phyloP scores from a whole-genome alignment of 1,284 basidiomycete species.

The Marasmius tenuissimus region DNA sequence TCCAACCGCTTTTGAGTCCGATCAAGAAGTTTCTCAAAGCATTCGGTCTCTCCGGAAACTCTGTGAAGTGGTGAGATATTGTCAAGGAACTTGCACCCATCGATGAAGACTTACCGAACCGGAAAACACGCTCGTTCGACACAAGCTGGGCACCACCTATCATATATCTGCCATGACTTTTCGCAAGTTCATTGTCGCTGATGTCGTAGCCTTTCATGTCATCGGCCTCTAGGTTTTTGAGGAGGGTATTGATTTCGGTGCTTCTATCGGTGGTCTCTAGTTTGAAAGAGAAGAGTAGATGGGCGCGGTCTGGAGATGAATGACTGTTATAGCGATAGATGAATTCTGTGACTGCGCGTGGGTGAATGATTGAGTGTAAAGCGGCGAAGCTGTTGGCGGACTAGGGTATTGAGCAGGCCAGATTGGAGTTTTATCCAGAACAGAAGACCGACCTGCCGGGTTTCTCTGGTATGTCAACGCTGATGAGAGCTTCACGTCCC shows the following conservation, averaged over 20 bases:
- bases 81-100: neutral
- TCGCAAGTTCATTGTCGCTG: constrained; percentile 94
- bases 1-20: constrained; percentile 86
- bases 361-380: constrained; percentile 86
- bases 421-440: neutral
- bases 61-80: constrained; percentile 39
- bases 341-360: constrained; percentile 95
- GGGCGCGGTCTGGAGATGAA: constrained; percentile 59
- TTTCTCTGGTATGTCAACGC: constrained; percentile 90
- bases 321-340: constrained; percentile 80
- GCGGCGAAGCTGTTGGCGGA: constrained; percentile 82
- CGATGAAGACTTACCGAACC: constrained; percentile 73
- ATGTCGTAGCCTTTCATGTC: constrained; percentile 90
- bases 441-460: constrained; percentile 80
- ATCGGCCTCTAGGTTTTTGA: constrained; percentile 57
- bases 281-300: constrained; percentile 91
- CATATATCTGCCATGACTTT: constrained; percentile 93
- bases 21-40: constrained; percentile 89
- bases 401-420: constrained; percentile 7
- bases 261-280: constrained; percentile 65
- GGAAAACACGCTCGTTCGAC: constrained; percentile 85
- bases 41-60: constrained; percentile 95
- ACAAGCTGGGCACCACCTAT: constrained; percentile 84
- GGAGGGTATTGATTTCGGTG: constrained; percentile 69
- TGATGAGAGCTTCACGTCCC: constrained; percentile 89